A percentile compares a stretch with the other conserved stretches of the same genome.
Evolutionary conservation across 169 alveolate genomes (phyloP).

Genomic region (Toxoplasma gondii): DNA sequence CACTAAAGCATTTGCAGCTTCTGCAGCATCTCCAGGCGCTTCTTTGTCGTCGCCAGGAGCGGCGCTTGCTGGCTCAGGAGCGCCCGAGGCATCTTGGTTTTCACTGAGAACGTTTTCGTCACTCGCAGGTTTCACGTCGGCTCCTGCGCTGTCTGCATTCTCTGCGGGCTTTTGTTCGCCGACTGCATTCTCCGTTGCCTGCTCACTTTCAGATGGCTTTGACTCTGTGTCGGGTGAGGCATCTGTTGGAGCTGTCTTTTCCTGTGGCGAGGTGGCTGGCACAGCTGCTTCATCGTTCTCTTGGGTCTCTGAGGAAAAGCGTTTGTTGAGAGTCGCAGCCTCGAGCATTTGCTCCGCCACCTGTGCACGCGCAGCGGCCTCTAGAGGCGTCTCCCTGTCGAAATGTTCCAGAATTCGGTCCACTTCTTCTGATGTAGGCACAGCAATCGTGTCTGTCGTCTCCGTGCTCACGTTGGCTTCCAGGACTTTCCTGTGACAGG

Average conservation of each 20-base stretch:
- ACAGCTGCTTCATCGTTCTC: too few relatives aligned
- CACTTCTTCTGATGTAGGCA: constrained; percentile 4
- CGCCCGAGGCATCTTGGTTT: background rate
- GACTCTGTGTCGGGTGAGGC: too few relatives aligned
- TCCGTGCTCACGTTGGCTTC: background rate
- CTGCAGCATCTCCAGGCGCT: background rate
- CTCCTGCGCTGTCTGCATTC: background rate
- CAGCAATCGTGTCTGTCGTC: background rate
- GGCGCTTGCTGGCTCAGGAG: background rate
- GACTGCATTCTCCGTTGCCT: background rate
- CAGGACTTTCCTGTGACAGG: background rate
- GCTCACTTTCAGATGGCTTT: background rate
- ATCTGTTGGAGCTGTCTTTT: too few relatives aligned
- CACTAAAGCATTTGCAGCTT: background rate
- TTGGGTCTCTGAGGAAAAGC: background rate
- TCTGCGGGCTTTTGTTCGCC: background rate
- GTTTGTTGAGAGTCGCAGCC: background rate
- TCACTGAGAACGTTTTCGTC: background rate
- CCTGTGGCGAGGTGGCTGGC: too few relatives aligned
- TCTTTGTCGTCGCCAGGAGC: background rate
- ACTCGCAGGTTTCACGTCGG: background rate
- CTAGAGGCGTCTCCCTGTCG: constrained; percentile 12
- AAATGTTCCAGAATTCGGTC: background rate
- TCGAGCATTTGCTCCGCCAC: background rate
- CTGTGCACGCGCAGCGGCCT: constrained; percentile 8